Evolutionary conservation across 495 filamentous ascomycete species (phyloP).

Genomic region (Physcia stellaris): DNA sequence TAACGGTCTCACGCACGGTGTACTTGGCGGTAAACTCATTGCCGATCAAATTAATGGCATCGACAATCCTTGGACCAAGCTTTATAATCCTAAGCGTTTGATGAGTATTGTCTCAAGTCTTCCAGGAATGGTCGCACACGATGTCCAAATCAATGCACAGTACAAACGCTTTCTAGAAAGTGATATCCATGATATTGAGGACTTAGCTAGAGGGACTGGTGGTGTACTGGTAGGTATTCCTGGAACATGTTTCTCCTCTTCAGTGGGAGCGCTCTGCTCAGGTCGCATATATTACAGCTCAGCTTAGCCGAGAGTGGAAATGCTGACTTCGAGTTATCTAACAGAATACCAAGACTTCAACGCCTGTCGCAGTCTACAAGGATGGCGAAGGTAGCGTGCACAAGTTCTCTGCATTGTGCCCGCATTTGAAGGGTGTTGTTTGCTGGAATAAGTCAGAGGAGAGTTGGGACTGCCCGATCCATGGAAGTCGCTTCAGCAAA

Average conservation of each 20-base stretch:
- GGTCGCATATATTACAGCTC: no score
- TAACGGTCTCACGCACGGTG: slow-evolving; percentile 44
- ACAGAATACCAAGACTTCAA: slow-evolving; percentile 25
- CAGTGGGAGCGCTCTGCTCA: no score
- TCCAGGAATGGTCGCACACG: slow-evolving; percentile 26
- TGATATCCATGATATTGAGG: slow-evolving; percentile 44
- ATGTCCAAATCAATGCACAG: slow-evolving; percentile 39
- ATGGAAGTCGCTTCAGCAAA: slow-evolving; percentile 40
- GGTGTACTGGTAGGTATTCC: no score
- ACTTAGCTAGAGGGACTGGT: slow-evolving; percentile 30
- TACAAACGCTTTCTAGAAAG: slow-evolving; percentile 41
- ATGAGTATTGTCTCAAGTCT: slow-evolving; percentile 23
- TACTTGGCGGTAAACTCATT: slow-evolving; percentile 37
- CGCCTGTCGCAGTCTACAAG: slow-evolving; percentile 42
- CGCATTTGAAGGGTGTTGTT: slow-evolving; percentile 41
- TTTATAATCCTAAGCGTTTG: slow-evolving; percentile 37
- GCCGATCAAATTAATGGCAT: slow-evolving; percentile 38
- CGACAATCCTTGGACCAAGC: slow-evolving; percentile 31
- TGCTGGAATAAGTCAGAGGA: slow-evolving; percentile 43
- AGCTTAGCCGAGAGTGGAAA: no score
- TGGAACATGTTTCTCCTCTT: no score
- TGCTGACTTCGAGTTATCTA: no score
- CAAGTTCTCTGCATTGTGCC: slow-evolving; percentile 39
- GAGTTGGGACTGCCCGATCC: slow-evolving; percentile 38
- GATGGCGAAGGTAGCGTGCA: slow-evolving; percentile 36